Evolutionary conservation across 164 flowering plant genomes (phyloP).

Genomic region (Nymphaea thermarum): DNA sequence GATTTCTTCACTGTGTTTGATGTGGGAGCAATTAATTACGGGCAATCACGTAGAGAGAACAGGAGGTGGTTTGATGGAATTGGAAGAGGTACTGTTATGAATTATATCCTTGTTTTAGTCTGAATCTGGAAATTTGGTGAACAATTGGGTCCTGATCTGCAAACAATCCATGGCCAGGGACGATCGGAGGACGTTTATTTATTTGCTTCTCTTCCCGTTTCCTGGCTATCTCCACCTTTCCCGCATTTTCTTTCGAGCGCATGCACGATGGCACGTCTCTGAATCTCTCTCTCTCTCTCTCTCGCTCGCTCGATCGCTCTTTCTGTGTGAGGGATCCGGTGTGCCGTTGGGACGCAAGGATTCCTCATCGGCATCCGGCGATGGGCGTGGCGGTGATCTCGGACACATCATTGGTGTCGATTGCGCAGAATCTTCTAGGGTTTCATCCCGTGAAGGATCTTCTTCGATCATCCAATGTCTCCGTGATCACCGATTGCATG

Average conservation of each 20-base stretch:
- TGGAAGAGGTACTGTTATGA: background rate
- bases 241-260: background rate
- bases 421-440: background rate
- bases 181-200: too few species aligned
- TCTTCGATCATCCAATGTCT: background rate
- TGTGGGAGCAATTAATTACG: too few species aligned
- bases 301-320: background rate
- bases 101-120: background rate
- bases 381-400: background rate
- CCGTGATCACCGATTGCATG: background rate
- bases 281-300: background rate
- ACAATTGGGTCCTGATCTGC: background rate
- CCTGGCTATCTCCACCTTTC: too few species aligned
- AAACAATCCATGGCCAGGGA: too few species aligned
- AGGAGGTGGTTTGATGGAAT: too few species aligned
- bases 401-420: background rate
- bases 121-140: background rate
- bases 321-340: background rate
- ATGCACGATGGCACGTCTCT: background rate
- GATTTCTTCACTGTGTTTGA: too few species aligned
- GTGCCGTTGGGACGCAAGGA: background rate
- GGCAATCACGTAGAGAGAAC: too few species aligned
- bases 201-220: background rate
- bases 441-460: background rate
- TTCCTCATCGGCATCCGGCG: background rate